Percentiles rank a stretch among this genome's conserved stretches.
Evolutionary conservation across 371 early-diverging fungal species (phyloP).

Genomic region (Syncephalastrum monosporum): DNA sequence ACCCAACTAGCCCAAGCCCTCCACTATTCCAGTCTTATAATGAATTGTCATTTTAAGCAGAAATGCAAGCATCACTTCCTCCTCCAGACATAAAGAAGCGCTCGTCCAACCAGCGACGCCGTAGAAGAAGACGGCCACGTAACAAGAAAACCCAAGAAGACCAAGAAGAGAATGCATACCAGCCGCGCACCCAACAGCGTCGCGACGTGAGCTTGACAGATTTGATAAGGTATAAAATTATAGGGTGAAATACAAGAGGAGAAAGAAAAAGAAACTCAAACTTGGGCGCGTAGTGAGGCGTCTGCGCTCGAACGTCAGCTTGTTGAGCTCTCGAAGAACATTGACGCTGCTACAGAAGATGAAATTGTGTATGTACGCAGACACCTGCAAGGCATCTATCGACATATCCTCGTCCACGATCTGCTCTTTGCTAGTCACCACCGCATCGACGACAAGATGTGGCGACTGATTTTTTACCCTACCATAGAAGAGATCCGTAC

Average conservation of each 20-base stretch:
- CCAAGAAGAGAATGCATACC: constrained; percentile 6
- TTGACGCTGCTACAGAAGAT: constrained; percentile 40
- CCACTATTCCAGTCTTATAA: constrained; percentile 5
- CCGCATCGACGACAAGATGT: constrained; percentile 47
- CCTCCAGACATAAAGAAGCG: constrained; percentile 28
- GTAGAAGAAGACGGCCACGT: constrained; percentile 29
- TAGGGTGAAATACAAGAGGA: background rate
- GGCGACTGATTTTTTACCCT: constrained; percentile 50
- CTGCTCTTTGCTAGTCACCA: constrained; percentile 30
- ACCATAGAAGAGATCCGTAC: constrained; percentile 38
- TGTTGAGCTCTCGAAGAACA: constrained; percentile 36
- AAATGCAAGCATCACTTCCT: constrained; percentile 20
- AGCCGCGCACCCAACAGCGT: constrained; percentile 6
- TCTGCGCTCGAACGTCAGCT: constrained; percentile 50
- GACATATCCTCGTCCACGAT: constrained; percentile 29
- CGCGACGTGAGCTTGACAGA: constrained; percentile 18
- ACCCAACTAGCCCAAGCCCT: too few relatives aligned
- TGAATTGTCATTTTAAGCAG: constrained; percentile 21
- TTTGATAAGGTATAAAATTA: constrained; percentile 22
- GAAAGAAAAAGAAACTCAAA: constrained; percentile 4
- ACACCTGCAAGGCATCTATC: constrained; percentile 37
- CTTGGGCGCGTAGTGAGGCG: constrained; percentile 31
- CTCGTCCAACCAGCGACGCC: constrained; percentile 19
- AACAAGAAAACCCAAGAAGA: constrained; percentile 21
- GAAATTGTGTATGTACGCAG: constrained; percentile 47